Base-by-base conservation (phyloP, 2,329 filamentous ascomycete genomes). In the Arthrobotrys iridis region DNA sequence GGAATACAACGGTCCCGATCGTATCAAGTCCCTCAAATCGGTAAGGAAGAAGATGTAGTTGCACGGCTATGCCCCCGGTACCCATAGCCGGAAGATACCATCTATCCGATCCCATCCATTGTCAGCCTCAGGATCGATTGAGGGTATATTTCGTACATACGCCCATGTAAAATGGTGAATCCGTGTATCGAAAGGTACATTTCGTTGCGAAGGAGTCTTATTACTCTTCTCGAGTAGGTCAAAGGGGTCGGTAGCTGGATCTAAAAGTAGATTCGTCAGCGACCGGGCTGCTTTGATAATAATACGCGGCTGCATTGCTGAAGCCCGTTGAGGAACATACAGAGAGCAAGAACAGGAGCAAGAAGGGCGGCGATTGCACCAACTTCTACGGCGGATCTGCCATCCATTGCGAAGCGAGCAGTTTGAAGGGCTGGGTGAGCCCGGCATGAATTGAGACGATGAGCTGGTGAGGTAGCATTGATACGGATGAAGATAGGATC, bases 151-250 rank as follows among this genome's bases (percentile, higher is more conserved):
- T 33, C 11, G 22, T 22, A 40, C 68, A 4, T 67, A 74, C 70
- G 70, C 70, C 70, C 70, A 74, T 6, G 70, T 74, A 30, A 74
- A 74, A 15, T 74, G 70, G 20, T 67, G 70, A 13, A 74, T 74
- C 20, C 70, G 62, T 6, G 55, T 74, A 50, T 74, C 55, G 20
- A 66, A 63, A 0, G 70, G 70, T 10, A 74, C 52, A 41, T 66
- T 57, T 26, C 62, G 55, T 40, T 74, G 70, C 2, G 70, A 67
- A 13, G 70, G 70, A n/a, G 55, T 67, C 26, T 63, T 30, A 30
- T 74, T 74, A 28, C 70, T 74, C 55, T 48, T 67, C 43, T 74
- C 70, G 37, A 58, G 52, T 11, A 74, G 55, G 30, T 58, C 62
- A 37, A 74, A 74, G 26, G 70, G 70, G 57, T 74, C 70, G 20